Evolutionary conservation across 805 yeast species (phyloP).

Genomic region (Kluyveromyces wickerhamii): DNA sequence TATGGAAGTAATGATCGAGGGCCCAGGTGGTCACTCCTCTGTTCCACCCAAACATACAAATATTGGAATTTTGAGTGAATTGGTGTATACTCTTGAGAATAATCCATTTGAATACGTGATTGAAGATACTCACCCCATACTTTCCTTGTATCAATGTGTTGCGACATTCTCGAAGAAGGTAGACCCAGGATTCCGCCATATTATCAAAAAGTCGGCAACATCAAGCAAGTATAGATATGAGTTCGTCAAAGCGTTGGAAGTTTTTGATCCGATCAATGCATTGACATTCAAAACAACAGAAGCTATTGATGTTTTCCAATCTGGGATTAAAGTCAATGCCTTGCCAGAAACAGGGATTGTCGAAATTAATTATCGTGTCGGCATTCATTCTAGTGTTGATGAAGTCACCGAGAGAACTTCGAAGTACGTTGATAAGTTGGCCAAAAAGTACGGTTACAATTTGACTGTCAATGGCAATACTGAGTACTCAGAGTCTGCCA

Average conservation of each 20-base stretch:
- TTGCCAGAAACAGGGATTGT: slow-evolving; percentile 49
- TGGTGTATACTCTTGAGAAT: slow-evolving; percentile 43
- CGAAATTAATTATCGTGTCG: slow-evolving; percentile 51
- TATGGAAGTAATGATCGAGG: slow-evolving; percentile 38
- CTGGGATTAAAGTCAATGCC: slow-evolving; percentile 63
- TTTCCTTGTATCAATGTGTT: slow-evolving; percentile 47
- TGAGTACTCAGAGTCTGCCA: slow-evolving; percentile 5
- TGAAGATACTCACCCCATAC: slow-evolving; percentile 47
- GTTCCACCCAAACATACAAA: slow-evolving; percentile 65
- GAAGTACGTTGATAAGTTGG: slow-evolving; percentile 5
- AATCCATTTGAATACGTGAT: slow-evolving; percentile 38
- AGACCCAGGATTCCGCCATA: slow-evolving; percentile 12
- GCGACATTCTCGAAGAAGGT: slow-evolving; percentile 36
- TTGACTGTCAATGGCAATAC: slow-evolving; percentile 8
- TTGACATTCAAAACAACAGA: slow-evolving; percentile 44
- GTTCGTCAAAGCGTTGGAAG: slow-evolving; percentile 14
- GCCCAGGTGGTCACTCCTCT: slow-evolving; percentile 68
- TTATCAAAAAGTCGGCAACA: slow-evolving; percentile 32
- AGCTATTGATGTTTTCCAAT: slow-evolving; percentile 50
- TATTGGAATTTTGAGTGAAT: slow-evolving; percentile 55
- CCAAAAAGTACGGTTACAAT: slow-evolving; percentile 9
- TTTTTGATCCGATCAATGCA: slow-evolving; percentile 15
- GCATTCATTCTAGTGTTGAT: slow-evolving; percentile 39
- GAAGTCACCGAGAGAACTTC: slow-evolving; percentile 31
- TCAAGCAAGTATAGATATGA: slow-evolving; percentile 28